Evolutionary conservation across 2,329 filamentous ascomycete species (phyloP).

Genomic region (Aspergillus texensis): DNA sequence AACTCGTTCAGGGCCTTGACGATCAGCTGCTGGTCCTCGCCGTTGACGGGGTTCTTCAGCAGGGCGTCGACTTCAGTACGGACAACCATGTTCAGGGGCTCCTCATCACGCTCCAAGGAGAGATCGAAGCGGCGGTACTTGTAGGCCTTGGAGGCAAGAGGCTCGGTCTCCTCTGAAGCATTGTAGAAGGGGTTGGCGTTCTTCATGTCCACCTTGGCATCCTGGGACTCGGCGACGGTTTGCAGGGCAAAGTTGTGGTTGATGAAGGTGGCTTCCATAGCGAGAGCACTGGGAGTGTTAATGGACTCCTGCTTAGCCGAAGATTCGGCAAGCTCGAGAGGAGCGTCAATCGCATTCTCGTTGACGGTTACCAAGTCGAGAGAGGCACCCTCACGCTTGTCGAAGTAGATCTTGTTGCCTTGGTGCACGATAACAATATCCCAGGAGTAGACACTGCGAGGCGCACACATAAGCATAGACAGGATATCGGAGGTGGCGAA

Average conservation of each 20-base stretch:
- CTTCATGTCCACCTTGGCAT: slow-evolving; percentile 77
- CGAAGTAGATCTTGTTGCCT: slow-evolving; percentile 95
- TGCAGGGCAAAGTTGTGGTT: slow-evolving; percentile 99
- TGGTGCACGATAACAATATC: slow-evolving; percentile 93
- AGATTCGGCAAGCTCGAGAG: slow-evolving; percentile 79
- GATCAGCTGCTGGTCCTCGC: slow-evolving; percentile 87
- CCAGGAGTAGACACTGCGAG: slow-evolving; percentile 97
- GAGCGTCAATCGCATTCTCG: slow-evolving; percentile 95
- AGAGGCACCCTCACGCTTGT: slow-evolving; percentile 94
- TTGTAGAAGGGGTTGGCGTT: slow-evolving; percentile 98
- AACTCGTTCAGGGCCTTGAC: slow-evolving; percentile 99
- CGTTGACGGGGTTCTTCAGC: slow-evolving; percentile 89
- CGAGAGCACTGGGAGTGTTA: slow-evolving; percentile 90
- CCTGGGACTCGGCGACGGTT: slow-evolving; percentile 81
- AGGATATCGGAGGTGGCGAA: slow-evolving; percentile 97
- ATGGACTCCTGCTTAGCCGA: slow-evolving; percentile 79
- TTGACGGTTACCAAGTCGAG: slow-evolving; percentile 99
- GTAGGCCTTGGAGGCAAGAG: slow-evolving; percentile 94
- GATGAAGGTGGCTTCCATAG: slow-evolving; percentile 98
- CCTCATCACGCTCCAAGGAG: slow-evolving; percentile 85
- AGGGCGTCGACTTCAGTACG: slow-evolving; percentile 94
- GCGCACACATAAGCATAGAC: slow-evolving; percentile 98
- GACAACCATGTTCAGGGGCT: slow-evolving; percentile 89
- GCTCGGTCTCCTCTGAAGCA: slow-evolving; percentile 85
- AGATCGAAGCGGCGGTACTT: slow-evolving; percentile 98